Base-by-base conservation (phyloP, 2,329 filamentous ascomycete species). In the Pseudopithomyces maydicus region DNA sequence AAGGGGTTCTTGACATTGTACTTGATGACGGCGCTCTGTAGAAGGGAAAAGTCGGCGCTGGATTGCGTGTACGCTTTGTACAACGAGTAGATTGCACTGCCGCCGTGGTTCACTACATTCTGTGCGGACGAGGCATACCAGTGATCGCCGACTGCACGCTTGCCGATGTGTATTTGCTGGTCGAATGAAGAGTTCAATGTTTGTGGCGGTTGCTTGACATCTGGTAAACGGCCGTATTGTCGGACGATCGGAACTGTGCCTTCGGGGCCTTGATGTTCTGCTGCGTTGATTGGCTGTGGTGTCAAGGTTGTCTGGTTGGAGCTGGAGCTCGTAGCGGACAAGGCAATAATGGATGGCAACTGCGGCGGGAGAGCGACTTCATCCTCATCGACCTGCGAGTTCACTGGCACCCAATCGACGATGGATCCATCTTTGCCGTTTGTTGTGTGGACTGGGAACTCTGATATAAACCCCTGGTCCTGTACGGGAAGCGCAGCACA, bases 41-140 rank as follows among this genome's bases (percentile, higher is more conserved):
- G 39, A 2, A 63, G 46, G 26, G 59, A 58, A 39, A 60, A 62
- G 49, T 63, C 60, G 8, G 38, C 23, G 22, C 36, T 46, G 22
- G 57, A 54, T 35, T 63, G 48, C 12, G 60, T 61, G 20, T 35
- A 63, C 2, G 60, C 57, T 35, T 60, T 63, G 53, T 56, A 63
- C 10, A 63, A 39, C 26, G 58, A 61, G 38, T 55, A 63, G 2
- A 50, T 49, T 6, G 60, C 60, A 4, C 52, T 56, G 29, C 60
- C 60, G 14, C 60, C 60, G 42, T 51, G 50, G 48, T 63, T 60
- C 6, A 52, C 47, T 3, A 63, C 57, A 6, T 23, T 36, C 38
- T 63, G 55, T 14, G 60, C 49, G 12, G 57, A 52, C 1, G 60
- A 63, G 3, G 60, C 60, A 29, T 63, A 63, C 60, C 60, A 63